Percentiles rank a stretch among this genome's conserved stretches.
phyloP scores from a whole-genome alignment of 2,329 filamentous ascomycete genomes.

The Claviceps lovelessii region DNA sequence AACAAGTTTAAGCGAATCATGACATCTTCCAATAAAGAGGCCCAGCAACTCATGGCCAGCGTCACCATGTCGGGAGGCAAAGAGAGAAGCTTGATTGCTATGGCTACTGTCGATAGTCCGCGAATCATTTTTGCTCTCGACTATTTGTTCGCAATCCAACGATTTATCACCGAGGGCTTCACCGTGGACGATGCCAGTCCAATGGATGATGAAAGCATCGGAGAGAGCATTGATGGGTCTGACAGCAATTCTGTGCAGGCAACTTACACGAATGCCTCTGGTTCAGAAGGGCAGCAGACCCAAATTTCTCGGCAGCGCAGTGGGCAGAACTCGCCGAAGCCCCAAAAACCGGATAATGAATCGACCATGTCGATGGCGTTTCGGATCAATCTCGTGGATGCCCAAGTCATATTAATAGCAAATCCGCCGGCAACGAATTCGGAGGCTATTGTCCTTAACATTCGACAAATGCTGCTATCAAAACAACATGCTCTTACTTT shows the following conservation, averaged over 20 bases:
- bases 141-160: slow-evolving; percentile 80
- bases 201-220: slow-evolving; percentile 36
- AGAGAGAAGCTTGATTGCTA: slow-evolving; percentile 70
- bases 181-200: slow-evolving; percentile 42
- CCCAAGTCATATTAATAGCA: slow-evolving; percentile 89
- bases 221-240: slow-evolving; percentile 44
- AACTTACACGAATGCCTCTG: slow-evolving; percentile 22
- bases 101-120: slow-evolving; percentile 89
- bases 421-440: slow-evolving; percentile 83
- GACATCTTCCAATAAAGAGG: slow-evolving; percentile 87
- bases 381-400: slow-evolving; percentile 86
- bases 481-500: slow-evolving; percentile 89
- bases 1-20: slow-evolving; percentile 98
- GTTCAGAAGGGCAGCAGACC: slow-evolving; percentile 18
- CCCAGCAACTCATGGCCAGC: slow-evolving; percentile 97
- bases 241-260: slow-evolving; percentile 44
- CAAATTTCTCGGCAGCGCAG: slow-evolving; percentile 15
- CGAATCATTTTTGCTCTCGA: slow-evolving; percentile 90
- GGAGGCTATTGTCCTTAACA: slow-evolving; percentile 88
- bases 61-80: slow-evolving; percentile 79
- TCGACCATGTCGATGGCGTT: slow-evolving; percentile 62
- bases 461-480: slow-evolving; percentile 82
- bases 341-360: slow-evolving; percentile 7
- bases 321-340: background rate
- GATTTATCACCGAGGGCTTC: slow-evolving; percentile 62